Evolutionary conservation across 164 flowering plant species (phyloP).

Genomic region (Liriodendron chinense): DNA sequence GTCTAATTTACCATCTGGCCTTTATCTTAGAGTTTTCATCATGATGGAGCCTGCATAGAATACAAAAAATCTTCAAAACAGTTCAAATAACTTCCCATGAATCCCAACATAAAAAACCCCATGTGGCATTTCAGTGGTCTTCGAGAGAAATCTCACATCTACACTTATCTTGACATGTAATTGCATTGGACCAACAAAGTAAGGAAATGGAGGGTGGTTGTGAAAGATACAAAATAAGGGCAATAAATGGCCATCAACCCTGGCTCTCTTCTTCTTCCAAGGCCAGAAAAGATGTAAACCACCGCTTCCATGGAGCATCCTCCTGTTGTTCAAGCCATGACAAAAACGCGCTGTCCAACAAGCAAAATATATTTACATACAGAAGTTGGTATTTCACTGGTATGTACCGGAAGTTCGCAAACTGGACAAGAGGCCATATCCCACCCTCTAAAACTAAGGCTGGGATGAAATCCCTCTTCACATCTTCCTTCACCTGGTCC

Average conservation of each 20-base stretch:
- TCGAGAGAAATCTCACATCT: neutral
- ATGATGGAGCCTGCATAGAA: neutral
- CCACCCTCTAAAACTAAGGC: constrained; percentile 75
- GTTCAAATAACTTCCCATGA: neutral
- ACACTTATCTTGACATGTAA: constrained; percentile 4
- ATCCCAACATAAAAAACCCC: neutral
- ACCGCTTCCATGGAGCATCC: constrained; percentile 61
- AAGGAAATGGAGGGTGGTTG: neutral
- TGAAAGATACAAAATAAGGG: neutral
- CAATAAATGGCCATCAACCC: constrained; percentile 15
- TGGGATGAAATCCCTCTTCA: constrained; percentile 84
- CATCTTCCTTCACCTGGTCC: constrained; percentile 73
- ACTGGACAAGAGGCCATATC: constrained; percentile 78
- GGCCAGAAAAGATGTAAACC: constrained; percentile 34
- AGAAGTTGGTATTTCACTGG: constrained; percentile 89
- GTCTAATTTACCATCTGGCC: too few species aligned
- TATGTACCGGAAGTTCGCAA: constrained; percentile 72
- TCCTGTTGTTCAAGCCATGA: constrained; percentile 81
- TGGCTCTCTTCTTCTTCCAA: constrained; percentile 30
- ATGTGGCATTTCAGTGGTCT: neutral
- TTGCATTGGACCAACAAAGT: constrained; percentile 1
- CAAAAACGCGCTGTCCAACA: constrained; percentile 79
- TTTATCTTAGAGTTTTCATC: neutral
- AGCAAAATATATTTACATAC: constrained; percentile 80
- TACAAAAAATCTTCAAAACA: neutral